A percentile compares a stretch with the other conserved stretches of the same genome.
These are phyloP conservation scores for Plectranthus barbatus DNA, from an alignment of 257 asterid genomes.

Conservation along the genomic window DNA sequence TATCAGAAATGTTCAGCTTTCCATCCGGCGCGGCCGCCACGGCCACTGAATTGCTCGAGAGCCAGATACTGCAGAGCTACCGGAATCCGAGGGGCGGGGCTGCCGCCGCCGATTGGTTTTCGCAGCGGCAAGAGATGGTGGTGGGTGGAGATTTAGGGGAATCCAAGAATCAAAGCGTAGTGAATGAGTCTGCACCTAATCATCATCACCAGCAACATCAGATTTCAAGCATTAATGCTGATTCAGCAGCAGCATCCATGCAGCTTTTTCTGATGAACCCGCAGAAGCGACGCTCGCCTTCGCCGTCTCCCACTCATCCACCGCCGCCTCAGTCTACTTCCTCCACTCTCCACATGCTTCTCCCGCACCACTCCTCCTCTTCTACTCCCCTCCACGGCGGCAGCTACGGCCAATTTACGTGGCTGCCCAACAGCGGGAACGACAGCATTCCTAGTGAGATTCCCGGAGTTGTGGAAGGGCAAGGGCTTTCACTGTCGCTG, in stretches of 20 bases:
- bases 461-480: constrained; percentile 53
- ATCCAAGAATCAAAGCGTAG: constrained; percentile 22
- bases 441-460: constrained; percentile 40
- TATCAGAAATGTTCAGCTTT: constrained; percentile 90
- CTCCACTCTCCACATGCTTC: constrained; percentile 70
- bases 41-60: no score
- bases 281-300: constrained; percentile 51
- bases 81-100: constrained; percentile 27
- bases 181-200: constrained; percentile 12
- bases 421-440: constrained; percentile 41
- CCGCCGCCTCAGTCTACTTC: constrained; percentile 26
- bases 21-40: constrained; percentile 30
- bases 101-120: constrained; percentile 43
- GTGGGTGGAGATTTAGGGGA: constrained; percentile 41
- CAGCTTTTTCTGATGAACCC: constrained; percentile 90
- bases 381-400: constrained; percentile 30
- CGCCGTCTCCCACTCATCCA: constrained; percentile 48
- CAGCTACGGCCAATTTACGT: constrained; percentile 37
- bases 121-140: constrained; percentile 41
- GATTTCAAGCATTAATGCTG: constrained; percentile 42
- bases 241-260: constrained; percentile 89
- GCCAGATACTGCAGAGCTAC: constrained; percentile 44
- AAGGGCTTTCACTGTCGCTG: constrained; percentile 75
- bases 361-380: constrained; percentile 45
- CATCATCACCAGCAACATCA: constrained; percentile 32